phyloP scores from a whole-genome alignment of 148 eudicot species.

The Pharnaceum exiguum region DNA sequence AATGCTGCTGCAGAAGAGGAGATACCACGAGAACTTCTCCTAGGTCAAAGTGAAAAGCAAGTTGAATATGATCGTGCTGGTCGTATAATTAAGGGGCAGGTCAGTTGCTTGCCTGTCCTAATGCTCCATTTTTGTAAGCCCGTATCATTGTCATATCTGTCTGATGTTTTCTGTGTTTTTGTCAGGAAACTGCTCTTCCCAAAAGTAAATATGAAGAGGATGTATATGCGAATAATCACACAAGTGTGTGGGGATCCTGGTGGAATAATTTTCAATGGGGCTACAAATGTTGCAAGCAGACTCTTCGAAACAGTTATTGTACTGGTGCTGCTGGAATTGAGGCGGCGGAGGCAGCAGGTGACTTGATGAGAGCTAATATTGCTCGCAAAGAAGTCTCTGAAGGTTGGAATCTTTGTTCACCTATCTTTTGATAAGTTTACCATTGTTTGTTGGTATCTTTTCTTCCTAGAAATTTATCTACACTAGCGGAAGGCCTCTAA shows the following conservation, averaged over 20 bases:
- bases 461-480: too few relatives aligned
- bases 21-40: slow-evolving; percentile 72
- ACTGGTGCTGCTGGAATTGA: slow-evolving; percentile 95
- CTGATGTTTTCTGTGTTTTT: neutral
- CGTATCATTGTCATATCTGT: too few relatives aligned
- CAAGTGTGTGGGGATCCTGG: slow-evolving; percentile 89
- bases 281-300: slow-evolving; percentile 77
- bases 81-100: slow-evolving; percentile 74
- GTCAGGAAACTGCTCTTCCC: slow-evolving; percentile 65
- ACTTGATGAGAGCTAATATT: slow-evolving; percentile 88
- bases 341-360: slow-evolving; percentile 84
- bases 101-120: slow-evolving; percentile 1
- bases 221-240: slow-evolving; percentile 67
- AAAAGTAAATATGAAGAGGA: slow-evolving; percentile 94
- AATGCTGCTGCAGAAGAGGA: slow-evolving; percentile 83
- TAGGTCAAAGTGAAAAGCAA: slow-evolving; percentile 89
- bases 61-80: slow-evolving; percentile 95
- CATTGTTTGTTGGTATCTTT: neutral
- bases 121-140: neutral
- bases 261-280: slow-evolving; percentile 96
- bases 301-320: slow-evolving; percentile 74
- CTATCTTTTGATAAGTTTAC: slow-evolving; percentile 1
- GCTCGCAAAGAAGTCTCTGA: slow-evolving; percentile 87
- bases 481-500: too few relatives aligned
- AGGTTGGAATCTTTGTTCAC: slow-evolving; percentile 30